Conservation (phyloP, 148 eudicot genomes). For the Fagopyrum tataricum region DNA sequence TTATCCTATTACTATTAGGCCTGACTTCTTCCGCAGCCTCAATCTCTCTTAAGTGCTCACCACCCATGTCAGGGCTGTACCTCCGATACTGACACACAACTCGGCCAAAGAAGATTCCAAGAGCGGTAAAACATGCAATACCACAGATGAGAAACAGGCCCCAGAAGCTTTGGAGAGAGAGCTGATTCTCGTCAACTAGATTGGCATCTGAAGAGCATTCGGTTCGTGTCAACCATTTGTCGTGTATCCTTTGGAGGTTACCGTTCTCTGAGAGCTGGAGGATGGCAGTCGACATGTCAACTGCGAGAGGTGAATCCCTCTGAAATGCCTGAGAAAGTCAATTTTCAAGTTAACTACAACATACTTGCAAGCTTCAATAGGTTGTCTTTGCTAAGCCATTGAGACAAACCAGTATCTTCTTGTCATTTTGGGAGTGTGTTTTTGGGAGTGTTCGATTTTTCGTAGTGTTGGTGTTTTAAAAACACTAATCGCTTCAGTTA, state of each 20-base stretch:
- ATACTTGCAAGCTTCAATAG: too few relatives aligned
- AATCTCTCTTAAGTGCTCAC: neutral
- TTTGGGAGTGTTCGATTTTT: too few relatives aligned
- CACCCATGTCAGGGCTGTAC: neutral
- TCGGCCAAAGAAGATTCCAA: slow-evolving; percentile 1
- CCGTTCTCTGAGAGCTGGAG: slow-evolving; percentile 34
- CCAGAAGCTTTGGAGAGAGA: slow-evolving; percentile 13
- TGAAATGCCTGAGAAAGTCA: slow-evolving; percentile 27
- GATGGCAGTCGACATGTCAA: slow-evolving; percentile 42
- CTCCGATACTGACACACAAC: slow-evolving; percentile 8
- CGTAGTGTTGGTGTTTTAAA: too few relatives aligned
- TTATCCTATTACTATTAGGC: neutral
- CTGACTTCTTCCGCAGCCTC: neutral
- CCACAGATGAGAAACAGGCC: slow-evolving; percentile 11
- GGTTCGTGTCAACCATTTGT: slow-evolving; percentile 17
- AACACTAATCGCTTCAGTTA: too few relatives aligned
- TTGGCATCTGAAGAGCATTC: neutral
- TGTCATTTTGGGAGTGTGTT: too few relatives aligned
- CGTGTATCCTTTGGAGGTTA: slow-evolving; percentile 27
- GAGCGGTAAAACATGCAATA: neutral
- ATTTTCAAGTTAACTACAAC: too few relatives aligned
- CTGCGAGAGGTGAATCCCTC: slow-evolving; percentile 37
- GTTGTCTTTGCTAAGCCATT: too few relatives aligned
- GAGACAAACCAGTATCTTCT: too few relatives aligned
- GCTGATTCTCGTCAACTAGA: slow-evolving; percentile 10